phyloP scores from a whole-genome alignment of 495 filamentous ascomycete genomes.

The Aspergillus nidulans region DNA sequence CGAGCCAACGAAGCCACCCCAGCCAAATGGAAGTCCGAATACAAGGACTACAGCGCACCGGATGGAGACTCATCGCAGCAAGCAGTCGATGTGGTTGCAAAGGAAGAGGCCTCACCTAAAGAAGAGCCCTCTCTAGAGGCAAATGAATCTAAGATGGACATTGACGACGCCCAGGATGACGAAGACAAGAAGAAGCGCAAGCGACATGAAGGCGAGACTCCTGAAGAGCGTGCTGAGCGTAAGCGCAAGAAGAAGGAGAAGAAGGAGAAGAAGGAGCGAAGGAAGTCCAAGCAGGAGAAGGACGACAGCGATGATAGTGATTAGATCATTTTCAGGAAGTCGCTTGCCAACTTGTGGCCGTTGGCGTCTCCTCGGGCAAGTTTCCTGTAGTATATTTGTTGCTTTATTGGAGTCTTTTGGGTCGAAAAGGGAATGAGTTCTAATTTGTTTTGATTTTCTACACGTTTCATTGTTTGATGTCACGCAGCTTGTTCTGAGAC shows the following conservation, averaged over 20 bases:
- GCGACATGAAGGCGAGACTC: slow-evolving; percentile 74
- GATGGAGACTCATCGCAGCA: slow-evolving; percentile 39
- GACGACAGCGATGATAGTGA: slow-evolving; percentile 56
- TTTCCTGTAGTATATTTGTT: slow-evolving; percentile 41
- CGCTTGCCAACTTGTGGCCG: slow-evolving; percentile 13
- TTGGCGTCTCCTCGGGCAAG: slow-evolving; percentile 16
- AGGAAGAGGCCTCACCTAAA: slow-evolving; percentile 23
- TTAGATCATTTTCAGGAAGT: slow-evolving; percentile 38
- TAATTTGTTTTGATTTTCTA: slow-evolving; percentile 16
- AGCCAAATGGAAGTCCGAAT: slow-evolving; percentile 80
- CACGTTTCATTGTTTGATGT: slow-evolving; percentile 11
- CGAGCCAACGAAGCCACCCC: slow-evolving; percentile 88
- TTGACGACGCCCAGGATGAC: slow-evolving; percentile 42
- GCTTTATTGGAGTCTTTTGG: slow-evolving; percentile 39
- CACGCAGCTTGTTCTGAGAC: slow-evolving; percentile 17
- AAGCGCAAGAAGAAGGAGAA: slow-evolving; percentile 73
- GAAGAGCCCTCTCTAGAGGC: background rate
- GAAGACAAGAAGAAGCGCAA: slow-evolving; percentile 71
- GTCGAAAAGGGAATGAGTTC: slow-evolving; percentile 39
- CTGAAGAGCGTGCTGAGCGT: slow-evolving; percentile 69
- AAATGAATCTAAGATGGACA: slow-evolving; percentile 25
- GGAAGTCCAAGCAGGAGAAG: slow-evolving; percentile 54
- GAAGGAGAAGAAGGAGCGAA: slow-evolving; percentile 68
- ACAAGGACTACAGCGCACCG: slow-evolving; percentile 77
- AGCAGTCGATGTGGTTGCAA: slow-evolving; percentile 37